Evolutionary conservation across 768 basidiomycete genomes (phyloP), one percentile per base, ranked within the genome.

Genomic region (Pholiota molesta): DNA sequence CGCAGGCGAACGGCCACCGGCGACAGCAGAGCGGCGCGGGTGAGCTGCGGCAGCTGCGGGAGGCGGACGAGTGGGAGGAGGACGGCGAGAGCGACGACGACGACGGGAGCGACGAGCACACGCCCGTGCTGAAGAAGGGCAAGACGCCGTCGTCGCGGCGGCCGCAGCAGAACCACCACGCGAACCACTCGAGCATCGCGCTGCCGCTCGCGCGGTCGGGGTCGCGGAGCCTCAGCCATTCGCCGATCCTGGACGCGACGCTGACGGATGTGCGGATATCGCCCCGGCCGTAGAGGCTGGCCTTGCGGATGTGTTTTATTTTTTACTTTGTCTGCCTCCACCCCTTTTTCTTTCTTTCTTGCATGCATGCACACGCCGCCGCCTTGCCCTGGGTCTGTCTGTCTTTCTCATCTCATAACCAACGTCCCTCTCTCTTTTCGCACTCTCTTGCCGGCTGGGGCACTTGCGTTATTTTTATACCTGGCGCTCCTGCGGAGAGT

Each of bases 21-120:
- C 63, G 33, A 45, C 65, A 65, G 51, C 60, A 61, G 68, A 69
- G 78, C 83, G 54, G 59, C 16, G 78, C 5, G 23, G 10, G 90
- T 45, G 87, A 87, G 13, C 69, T 96, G 52, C 79, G 84, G 13
- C 79, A 81, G 63, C 75, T 96, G 56, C 76, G 81, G 40, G 94
- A 95, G 77, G 89, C 87, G 53, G 88, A 87, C 53, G 86, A 86
- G 52, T 80, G 80, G 57, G 83, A 82, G 37, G 80, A 80, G 35
- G 82, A 80, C 19, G 76, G 75, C 47, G 80, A 80, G 59, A 76
- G 77, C 54, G 82, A 75, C 68, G 26, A 75, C 68, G 26, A 26
- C 2, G 75, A 82, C 61, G 73, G 74, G 81, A 72, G 79, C 60
- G 78, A 83, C 73, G 81, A 87, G 71, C 75, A 75, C 64, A 81